Evolutionary conservation across 2,329 filamentous ascomycete genomes (phyloP).

Genomic region (Davidsoniella australis): DNA sequence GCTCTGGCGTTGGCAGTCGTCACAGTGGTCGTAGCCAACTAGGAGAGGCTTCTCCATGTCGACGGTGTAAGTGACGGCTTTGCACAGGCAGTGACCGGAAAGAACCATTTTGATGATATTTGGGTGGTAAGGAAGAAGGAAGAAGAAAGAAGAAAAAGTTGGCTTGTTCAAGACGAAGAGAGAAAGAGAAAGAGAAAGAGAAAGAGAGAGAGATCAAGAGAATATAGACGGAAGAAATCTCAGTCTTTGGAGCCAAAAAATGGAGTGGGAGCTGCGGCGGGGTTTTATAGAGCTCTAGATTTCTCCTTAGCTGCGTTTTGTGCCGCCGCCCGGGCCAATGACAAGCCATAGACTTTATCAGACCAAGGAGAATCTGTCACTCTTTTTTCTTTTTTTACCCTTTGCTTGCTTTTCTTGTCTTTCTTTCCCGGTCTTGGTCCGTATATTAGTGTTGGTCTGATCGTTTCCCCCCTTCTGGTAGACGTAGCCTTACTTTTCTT

Average conservation of each 20-base stretch:
- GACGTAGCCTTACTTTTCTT: no score
- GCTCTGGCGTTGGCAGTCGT: slow-evolving; percentile 54
- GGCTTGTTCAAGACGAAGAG: not conserved
- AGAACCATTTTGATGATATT: slow-evolving; percentile 34
- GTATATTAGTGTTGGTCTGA: no score
- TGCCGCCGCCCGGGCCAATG: no score
- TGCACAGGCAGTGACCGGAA: slow-evolving; percentile 54
- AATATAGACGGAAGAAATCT: not conserved
- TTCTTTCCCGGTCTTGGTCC: no score
- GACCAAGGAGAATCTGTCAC: no score
- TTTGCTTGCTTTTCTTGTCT: no score
- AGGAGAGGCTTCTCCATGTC: slow-evolving; percentile 33
- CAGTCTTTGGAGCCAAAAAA: not conserved
- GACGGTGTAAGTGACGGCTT: slow-evolving; percentile 50
- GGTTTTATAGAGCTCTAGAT: slow-evolving; percentile 6
- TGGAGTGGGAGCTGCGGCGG: slow-evolving; percentile 1
- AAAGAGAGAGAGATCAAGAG: not conserved
- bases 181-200: not conserved
- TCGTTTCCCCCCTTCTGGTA: no score
- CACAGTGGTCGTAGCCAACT: slow-evolving; percentile 54
- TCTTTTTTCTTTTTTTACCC: no score
- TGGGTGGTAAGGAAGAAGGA: not conserved
- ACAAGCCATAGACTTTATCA: no score
- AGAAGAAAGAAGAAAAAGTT: not conserved
- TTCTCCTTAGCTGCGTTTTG: no score